Base-by-base conservation (phyloP, 371 early-diverging fungal species). In the Syncephalastrum sp. region DNA sequence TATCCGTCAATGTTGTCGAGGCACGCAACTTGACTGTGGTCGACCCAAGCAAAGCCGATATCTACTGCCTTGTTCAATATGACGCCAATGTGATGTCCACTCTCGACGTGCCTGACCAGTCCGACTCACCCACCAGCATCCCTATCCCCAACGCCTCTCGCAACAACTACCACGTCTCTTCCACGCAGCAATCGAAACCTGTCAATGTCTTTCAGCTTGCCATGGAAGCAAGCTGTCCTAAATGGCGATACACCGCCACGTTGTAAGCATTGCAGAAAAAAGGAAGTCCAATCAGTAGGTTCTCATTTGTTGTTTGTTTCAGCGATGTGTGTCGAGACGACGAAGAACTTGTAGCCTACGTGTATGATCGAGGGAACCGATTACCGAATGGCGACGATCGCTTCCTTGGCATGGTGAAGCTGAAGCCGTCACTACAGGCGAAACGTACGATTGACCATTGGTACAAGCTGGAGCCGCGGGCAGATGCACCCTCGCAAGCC, bases 211-310 rank as follows among this genome's bases (percentile, higher is more conserved):
- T 81, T 57, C 75, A 79, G 25, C 42, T 71, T 16, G 72, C 76
- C 25, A 70, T 78, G 72, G 68, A 61, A 33, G 74, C 77, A 14
- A 70, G 73, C 47, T 68, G 70, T 50, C 81, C 82, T 5, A 82
- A 80, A 44, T 90, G 91, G 91, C 81, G 76, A 17, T 79, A 89
- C 59, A 84, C 81, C 54, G 80, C 83, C 5, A 79, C 75, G 45
- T 90, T 90, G 90, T 90, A 74, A 69, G 84, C 71, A 42, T 21
- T 2, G 21, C 21, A 5, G 13, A 7, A 12, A 29, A 1, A 19
- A 19, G 10, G 10, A 33, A 33, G 38, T 10, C 12, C 7, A 33
- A 12, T 2, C 3, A 33, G 12, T 33, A 12, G 38, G 38, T 12
- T 0, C 38, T 33, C 38, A 33, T 10, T 8, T 10, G 38, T 49